Conservation (phyloP, 345 rosid genomes). For the Gossypium ekmanianum region DNA sequence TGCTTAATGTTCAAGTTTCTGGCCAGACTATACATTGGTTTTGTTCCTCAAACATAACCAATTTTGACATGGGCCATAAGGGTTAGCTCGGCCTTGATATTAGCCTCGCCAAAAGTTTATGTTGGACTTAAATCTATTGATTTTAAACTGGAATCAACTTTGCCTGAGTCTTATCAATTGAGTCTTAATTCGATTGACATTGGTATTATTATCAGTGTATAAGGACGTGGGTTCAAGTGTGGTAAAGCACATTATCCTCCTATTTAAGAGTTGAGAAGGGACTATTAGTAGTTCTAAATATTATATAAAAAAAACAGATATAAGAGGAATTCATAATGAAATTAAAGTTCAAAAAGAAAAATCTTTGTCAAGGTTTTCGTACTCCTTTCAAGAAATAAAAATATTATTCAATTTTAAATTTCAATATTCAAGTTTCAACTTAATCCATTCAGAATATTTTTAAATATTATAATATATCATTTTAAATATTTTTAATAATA, state of each 20-base stretch:
- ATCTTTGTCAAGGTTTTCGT: no score
- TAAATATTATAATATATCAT: no score
- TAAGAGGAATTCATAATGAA: no score
- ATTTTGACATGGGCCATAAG: neutral
- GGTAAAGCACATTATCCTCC: fast-evolving
- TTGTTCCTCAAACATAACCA: neutral
- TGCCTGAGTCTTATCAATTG: fast-evolving
- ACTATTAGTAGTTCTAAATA: fast-evolving
- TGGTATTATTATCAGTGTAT: no score
- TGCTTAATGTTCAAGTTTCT: neutral
- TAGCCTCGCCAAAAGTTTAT: neutral
- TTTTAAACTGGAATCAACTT: neutral
- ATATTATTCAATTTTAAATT: no score
- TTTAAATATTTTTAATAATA: no score
- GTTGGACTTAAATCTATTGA: neutral
- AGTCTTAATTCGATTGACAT: no score
- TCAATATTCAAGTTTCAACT: no score
- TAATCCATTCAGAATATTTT: no score
- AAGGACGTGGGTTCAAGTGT: fast-evolving
- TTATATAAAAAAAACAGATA: no score
- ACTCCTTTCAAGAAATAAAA: no score
- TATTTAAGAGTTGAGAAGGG: fast-evolving
- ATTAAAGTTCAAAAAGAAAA: no score
- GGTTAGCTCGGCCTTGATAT: neutral
- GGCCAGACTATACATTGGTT: neutral